Percentiles rank a stretch among this genome's conserved stretches.
These are phyloP conservation scores for Filosporella fistucella DNA, from an alignment of 495 filamentous ascomycete genomes.

Conservation along the genomic window DNA sequence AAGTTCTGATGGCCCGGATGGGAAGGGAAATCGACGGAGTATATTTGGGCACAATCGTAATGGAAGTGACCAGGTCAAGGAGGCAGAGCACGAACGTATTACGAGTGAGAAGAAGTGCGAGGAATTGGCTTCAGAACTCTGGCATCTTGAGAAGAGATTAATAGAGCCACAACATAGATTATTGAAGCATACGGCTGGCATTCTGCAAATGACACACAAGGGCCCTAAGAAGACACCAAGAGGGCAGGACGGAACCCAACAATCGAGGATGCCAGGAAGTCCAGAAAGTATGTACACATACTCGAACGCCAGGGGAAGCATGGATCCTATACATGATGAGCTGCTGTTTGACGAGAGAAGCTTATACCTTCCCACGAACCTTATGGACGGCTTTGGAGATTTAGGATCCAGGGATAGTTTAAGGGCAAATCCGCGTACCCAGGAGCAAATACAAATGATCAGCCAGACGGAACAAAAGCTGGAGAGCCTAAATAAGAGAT, in stretches of 20 bases:
- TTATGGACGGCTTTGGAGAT: constrained; percentile 31
- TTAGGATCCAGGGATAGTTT: background rate
- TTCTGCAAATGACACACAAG: constrained; percentile 83
- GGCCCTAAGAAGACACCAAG: constrained; percentile 35
- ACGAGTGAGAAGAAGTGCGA: constrained; percentile 78
- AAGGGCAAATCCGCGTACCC: constrained; percentile 16
- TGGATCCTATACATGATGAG: constrained; percentile 35
- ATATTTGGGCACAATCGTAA: constrained; percentile 46
- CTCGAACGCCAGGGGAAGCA: constrained; percentile 46
- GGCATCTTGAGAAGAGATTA: constrained; percentile 65
- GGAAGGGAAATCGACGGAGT: constrained; percentile 41
- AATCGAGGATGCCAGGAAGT: constrained; percentile 52
- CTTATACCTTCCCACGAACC: constrained; percentile 67
- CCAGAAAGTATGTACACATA: constrained; percentile 64
- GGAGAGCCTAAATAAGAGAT: constrained; percentile 64
- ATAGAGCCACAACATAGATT: constrained; percentile 68
- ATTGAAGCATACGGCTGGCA: constrained; percentile 87
- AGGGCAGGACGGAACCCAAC: constrained; percentile 18
- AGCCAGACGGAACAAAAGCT: constrained; percentile 64
- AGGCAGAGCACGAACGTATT: constrained; percentile 70
- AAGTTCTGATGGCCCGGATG: constrained; percentile 21
- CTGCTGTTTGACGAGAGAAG: constrained; percentile 75
- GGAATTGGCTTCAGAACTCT: constrained; percentile 75
- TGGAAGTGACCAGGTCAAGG: constrained; percentile 34
- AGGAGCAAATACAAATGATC: constrained; percentile 35